Conservation (phyloP, 2,329 filamentous ascomycete species). For the Ceratocystis harringtonii region DNA sequence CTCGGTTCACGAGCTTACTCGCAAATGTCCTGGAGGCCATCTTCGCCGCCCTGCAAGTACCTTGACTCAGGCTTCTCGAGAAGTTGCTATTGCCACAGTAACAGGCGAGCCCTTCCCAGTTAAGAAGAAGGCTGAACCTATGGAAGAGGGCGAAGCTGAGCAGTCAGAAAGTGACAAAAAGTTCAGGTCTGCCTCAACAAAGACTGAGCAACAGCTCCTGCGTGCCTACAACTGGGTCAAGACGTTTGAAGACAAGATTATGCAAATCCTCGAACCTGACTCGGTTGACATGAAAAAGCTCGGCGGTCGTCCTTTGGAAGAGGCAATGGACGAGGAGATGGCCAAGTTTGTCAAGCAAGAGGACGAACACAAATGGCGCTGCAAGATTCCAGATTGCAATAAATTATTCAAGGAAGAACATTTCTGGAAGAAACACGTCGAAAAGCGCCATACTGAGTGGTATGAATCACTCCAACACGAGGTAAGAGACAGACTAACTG, state of each 20-base stretch:
- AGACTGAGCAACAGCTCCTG: constrained; percentile 81
- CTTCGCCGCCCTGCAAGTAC: constrained; percentile 79
- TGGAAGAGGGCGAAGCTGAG: constrained; percentile 44
- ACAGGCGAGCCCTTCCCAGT: constrained; percentile 68
- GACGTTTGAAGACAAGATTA: constrained; percentile 93
- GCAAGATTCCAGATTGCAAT: constrained; percentile 87
- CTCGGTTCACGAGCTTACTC: constrained; percentile 84
- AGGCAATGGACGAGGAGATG: constrained; percentile 75
- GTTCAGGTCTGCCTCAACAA: constrained; percentile 51
- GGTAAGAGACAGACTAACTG: constrained; percentile 37
- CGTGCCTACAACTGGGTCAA: constrained; percentile 98
- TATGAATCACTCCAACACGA: constrained; percentile 65
- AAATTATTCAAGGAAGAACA: constrained; percentile 95
- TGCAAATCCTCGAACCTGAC: constrained; percentile 83
- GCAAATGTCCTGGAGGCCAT: constrained; percentile 96
- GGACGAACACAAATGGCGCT: constrained; percentile 91
- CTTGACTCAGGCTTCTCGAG: constrained; percentile 66
- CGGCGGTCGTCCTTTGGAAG: constrained; percentile 73
- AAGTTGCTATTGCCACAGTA: constrained; percentile 73
- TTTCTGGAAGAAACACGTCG: constrained; percentile 96
- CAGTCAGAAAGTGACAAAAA: constrained; percentile 49
- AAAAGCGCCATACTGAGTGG: constrained; percentile 90
- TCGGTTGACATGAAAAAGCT: constrained; percentile 77
- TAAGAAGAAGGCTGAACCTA: constrained; percentile 54
- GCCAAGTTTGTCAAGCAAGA: constrained; percentile 87